Evolutionary conservation across 2,329 filamentous ascomycete species (phyloP).

Genomic region (Helotiales sp.): DNA sequence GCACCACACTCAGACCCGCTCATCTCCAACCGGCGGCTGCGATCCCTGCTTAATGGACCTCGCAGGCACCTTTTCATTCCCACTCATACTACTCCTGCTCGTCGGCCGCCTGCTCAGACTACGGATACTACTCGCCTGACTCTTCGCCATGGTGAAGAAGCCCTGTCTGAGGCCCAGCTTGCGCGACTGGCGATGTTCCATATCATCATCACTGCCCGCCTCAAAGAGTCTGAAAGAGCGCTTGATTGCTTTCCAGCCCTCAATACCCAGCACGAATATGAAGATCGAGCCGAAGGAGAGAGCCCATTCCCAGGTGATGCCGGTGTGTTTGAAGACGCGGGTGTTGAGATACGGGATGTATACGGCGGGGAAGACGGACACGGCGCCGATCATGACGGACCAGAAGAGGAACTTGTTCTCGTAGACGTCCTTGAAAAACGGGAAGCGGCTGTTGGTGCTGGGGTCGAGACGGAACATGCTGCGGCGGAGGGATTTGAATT

Average conservation of each 20-base stretch:
- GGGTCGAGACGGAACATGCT: conserved; percentile 62
- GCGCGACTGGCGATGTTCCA: conserved; percentile 9
- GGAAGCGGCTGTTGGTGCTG: conserved; percentile 43
- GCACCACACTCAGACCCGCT: background rate
- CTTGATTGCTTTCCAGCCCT: conserved; percentile 67
- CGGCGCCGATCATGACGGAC: conserved; percentile 56
- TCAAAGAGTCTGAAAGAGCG: conserved; percentile 45
- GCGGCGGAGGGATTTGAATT: conserved; percentile 62
- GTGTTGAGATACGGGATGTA: conserved; percentile 70
- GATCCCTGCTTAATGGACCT: background rate
- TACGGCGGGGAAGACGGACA: conserved; percentile 60
- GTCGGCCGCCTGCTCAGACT: conserved; percentile 1
- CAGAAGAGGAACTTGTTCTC: conserved; percentile 68
- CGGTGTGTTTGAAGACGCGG: conserved; percentile 65
- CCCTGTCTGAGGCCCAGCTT: conserved; percentile 41
- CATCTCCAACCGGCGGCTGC: conserved; percentile 5
- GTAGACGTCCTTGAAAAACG: conserved; percentile 49
- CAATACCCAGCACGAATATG: conserved; percentile 64
- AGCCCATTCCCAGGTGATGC: conserved; percentile 69
- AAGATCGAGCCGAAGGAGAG: conserved; percentile 61
- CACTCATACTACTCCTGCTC: conserved; percentile 10
- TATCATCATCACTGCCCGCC: conserved; percentile 35
- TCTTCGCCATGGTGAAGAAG: conserved; percentile 43
- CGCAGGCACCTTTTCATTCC: conserved; percentile 3
- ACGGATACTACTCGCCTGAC: conserved; percentile 16